These are phyloP conservation scores for Aspergillus carlsbadensis DNA, from an alignment of 495 filamentous ascomycete genomes.

Conservation along the genomic window DNA sequence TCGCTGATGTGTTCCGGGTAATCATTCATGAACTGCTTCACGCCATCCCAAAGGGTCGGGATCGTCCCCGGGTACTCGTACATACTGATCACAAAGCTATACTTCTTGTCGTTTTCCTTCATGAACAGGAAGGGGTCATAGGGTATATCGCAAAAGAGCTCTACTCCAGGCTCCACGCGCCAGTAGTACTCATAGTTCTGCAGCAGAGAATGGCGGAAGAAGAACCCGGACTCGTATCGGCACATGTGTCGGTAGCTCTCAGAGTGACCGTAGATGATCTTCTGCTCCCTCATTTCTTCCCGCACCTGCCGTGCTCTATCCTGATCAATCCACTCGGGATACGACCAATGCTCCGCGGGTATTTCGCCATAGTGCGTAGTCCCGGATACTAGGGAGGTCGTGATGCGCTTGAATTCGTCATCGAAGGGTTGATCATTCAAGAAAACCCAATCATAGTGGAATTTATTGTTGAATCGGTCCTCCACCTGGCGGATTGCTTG, in stretches of 20 bases:
- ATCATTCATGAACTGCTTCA: conserved; percentile 84
- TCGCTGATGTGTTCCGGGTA: conserved; percentile 84
- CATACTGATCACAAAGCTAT: conserved; percentile 84
- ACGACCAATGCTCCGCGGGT: conserved; percentile 84
- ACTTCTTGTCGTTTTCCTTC: conserved; percentile 86
- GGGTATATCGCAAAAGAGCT: conserved; percentile 81
- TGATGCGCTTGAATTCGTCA: conserved; percentile 87
- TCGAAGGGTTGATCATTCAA: conserved; percentile 94
- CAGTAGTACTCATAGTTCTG: conserved; percentile 89
- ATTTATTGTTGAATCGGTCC: conserved; percentile 94
- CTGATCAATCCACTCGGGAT: conserved; percentile 81
- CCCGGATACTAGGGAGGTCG: conserved; percentile 83
- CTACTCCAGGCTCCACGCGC: conserved; percentile 86
- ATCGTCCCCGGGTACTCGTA: conserved; percentile 97
- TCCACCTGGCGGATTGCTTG: conserved; percentile 92
- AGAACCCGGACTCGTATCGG: conserved; percentile 90
- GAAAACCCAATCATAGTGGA: conserved; percentile 99
- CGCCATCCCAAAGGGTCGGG: conserved; percentile 89
- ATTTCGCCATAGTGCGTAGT: conserved; percentile 87
- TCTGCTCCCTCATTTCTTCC: conserved; percentile 77
- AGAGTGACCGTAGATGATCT: conserved; percentile 95
- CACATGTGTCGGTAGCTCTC: conserved; percentile 93
- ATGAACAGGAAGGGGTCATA: conserved; percentile 86
- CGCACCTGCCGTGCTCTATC: conserved; percentile 78
- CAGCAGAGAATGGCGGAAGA: conserved; percentile 83